A percentile compares a stretch with the other conserved stretches of the same genome.
These are phyloP conservation scores for Suillus cothurnatus DNA, from an alignment of 768 basidiomycete genomes.

Conservation along the genomic window DNA sequence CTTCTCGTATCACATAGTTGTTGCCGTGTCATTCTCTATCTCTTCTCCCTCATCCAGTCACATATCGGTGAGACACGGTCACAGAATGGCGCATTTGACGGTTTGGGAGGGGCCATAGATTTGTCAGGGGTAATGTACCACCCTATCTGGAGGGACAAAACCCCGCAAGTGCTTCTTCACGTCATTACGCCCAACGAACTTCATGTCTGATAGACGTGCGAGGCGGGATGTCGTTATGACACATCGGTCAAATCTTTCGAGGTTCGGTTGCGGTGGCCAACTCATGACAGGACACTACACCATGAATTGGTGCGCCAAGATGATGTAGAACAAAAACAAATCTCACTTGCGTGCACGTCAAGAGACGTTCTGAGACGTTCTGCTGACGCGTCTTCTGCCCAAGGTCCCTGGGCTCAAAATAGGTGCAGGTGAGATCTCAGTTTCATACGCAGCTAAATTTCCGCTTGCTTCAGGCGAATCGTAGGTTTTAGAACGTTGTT, in stretches of 20 bases:
- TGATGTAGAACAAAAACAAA: not conserved
- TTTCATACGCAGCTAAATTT: not conserved
- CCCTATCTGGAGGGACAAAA: not conserved
- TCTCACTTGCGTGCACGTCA: not conserved
- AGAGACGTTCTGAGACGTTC: not conserved
- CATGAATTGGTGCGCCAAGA: not conserved
- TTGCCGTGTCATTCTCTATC: not conserved
- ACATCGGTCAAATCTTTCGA: not conserved
- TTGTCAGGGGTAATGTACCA: not conserved
- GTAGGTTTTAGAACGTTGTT: not conserved
- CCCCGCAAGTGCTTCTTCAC: not conserved
- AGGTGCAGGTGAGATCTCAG: not conserved
- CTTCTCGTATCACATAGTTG: slow-evolving; percentile 15
- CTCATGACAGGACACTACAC: not conserved
- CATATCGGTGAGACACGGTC: slow-evolving; percentile 9
- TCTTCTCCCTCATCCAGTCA: slow-evolving; percentile 5
- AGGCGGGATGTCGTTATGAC: not conserved
- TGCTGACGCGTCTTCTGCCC: not conserved
- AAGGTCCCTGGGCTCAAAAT: not conserved
- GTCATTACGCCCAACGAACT: not conserved
- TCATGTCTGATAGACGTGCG: not conserved
- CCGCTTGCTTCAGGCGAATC: not conserved
- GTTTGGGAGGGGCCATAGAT: not conserved
- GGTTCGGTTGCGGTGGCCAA: not conserved
- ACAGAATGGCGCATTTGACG: slow-evolving; percentile 6